Evolutionary conservation across 2,329 filamentous ascomycete species (phyloP).

Genomic region (Neophaeococcomyces aloes): DNA sequence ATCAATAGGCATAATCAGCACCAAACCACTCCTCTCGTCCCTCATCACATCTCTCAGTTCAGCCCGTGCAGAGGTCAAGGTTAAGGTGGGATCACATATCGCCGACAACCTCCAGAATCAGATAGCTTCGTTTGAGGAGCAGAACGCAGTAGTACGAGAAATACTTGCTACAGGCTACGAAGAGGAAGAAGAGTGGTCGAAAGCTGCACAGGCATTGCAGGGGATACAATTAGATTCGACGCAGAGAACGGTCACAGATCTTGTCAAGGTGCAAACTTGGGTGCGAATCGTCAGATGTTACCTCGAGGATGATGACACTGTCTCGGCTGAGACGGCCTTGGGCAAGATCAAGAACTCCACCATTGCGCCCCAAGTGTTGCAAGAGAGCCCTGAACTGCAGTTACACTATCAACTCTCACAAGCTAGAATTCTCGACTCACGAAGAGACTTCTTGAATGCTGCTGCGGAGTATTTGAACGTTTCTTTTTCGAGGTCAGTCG

Average conservation of each 20-base stretch:
- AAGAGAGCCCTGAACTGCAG: slow-evolving; percentile 57
- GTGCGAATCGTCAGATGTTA: slow-evolving; percentile 90
- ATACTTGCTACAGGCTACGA: slow-evolving; percentile 78
- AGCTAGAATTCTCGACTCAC: slow-evolving; percentile 84
- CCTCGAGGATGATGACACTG: slow-evolving; percentile 86
- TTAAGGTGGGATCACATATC: slow-evolving; percentile 66
- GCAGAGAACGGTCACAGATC: slow-evolving; percentile 70
- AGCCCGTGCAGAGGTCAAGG: slow-evolving; percentile 50
- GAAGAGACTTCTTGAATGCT: slow-evolving; percentile 79
- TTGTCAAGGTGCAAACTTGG: slow-evolving; percentile 77
- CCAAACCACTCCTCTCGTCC: slow-evolving; percentile 56
- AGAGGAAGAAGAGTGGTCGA: slow-evolving; percentile 64
- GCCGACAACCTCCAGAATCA: slow-evolving; percentile 56
- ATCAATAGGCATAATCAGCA: slow-evolving; percentile 63
- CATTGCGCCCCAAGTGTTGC: slow-evolving; percentile 48
- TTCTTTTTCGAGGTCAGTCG: slow-evolving; percentile 65
- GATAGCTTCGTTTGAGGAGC: slow-evolving; percentile 70
- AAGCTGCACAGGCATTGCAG: slow-evolving; percentile 66
- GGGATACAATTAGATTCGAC: slow-evolving; percentile 82
- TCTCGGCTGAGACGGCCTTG: slow-evolving; percentile 71
- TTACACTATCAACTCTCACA: slow-evolving; percentile 85
- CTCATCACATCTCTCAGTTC: slow-evolving; percentile 57
- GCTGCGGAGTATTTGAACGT: slow-evolving; percentile 81
- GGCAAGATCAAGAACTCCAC: slow-evolving; percentile 95
- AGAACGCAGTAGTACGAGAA: slow-evolving; percentile 67